Evolutionary conservation across 768 basidiomycete genomes (phyloP).

Genomic region (Nidula microcarpa): DNA sequence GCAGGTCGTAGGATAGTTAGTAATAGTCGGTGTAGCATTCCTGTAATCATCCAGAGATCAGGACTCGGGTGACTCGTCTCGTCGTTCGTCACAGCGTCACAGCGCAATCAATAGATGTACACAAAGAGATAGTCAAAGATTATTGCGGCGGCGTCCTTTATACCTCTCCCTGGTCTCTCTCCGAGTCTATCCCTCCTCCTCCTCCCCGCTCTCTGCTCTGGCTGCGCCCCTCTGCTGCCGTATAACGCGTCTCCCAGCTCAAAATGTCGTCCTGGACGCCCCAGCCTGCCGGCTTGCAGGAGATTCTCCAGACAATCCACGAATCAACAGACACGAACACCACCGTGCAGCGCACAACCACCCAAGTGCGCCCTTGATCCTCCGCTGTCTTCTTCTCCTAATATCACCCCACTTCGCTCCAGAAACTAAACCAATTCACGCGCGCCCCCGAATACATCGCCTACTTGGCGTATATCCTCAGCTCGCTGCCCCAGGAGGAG

Average conservation of each 20-base stretch:
- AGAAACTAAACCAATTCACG: conserved; percentile 89
- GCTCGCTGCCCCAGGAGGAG: conserved; percentile 75
- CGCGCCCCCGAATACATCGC: conserved; percentile 91
- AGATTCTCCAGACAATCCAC: conserved; percentile 89
- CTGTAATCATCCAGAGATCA: not conserved
- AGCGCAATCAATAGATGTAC: conserved; percentile 17
- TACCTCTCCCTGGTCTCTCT: conserved; percentile 1
- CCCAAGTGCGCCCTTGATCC: conserved; percentile 56
- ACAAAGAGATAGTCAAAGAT: conserved; percentile 26
- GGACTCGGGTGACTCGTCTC: conserved; percentile 8
- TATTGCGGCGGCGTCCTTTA: conserved; percentile 14
- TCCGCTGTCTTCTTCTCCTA: conserved; percentile 11
- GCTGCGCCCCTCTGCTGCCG: conserved; percentile 14
- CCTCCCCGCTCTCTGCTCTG: conserved; percentile 9
- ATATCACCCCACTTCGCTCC: conserved; percentile 14
- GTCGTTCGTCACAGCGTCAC: conserved; percentile 5
- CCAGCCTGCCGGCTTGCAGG: conserved; percentile 80
- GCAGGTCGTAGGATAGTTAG: not conserved
- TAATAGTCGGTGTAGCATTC: not conserved
- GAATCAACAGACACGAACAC: conserved; percentile 82
- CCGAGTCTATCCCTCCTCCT: conserved; percentile 18
- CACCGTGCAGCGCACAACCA: conserved; percentile 76
- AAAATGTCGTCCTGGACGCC: conserved; percentile 81
- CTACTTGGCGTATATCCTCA: conserved; percentile 93
- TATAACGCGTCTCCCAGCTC: conserved; percentile 32